Percentiles rank a stretch among this genome's conserved stretches.
Conservation (phyloP, 208 protist genomes). For the Trichomonas vaginalis region DNA sequence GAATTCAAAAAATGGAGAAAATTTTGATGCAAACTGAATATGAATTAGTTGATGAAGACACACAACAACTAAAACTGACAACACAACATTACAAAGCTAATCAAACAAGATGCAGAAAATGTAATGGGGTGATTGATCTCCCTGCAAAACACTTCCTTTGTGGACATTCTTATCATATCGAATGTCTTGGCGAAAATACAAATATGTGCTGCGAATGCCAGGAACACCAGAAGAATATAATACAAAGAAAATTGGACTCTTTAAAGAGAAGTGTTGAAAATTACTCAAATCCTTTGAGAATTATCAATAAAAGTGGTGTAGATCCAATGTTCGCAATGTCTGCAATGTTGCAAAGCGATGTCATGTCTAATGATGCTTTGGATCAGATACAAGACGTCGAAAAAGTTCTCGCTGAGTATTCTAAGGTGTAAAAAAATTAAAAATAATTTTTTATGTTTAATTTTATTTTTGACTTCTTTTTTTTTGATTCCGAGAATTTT, state of each 20-base stretch:
- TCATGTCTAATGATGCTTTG: neutral
- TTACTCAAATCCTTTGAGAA: neutral
- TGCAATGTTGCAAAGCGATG: neutral
- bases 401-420: neutral
- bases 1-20: neutral
- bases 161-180: neutral
- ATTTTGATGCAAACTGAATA: neutral
- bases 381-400: neutral
- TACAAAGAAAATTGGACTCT: neutral
- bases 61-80: neutral
- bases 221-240: neutral
- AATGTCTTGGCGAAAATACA: neutral
- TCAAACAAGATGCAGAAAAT: neutral
- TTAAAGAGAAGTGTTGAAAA: neutral
- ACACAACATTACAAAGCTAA: neutral
- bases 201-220: neutral
- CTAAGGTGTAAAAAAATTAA: too few species aligned
- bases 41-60: neutral
- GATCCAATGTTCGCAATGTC: neutral
- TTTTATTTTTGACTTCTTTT: too few species aligned
- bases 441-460: neutral
- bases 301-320: neutral
- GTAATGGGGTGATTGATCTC: neutral
- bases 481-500: too few species aligned
- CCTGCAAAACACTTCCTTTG: constrained; percentile 10